phyloP scores from a whole-genome alignment of 805 yeast species.

The Candida insectorum region DNA sequence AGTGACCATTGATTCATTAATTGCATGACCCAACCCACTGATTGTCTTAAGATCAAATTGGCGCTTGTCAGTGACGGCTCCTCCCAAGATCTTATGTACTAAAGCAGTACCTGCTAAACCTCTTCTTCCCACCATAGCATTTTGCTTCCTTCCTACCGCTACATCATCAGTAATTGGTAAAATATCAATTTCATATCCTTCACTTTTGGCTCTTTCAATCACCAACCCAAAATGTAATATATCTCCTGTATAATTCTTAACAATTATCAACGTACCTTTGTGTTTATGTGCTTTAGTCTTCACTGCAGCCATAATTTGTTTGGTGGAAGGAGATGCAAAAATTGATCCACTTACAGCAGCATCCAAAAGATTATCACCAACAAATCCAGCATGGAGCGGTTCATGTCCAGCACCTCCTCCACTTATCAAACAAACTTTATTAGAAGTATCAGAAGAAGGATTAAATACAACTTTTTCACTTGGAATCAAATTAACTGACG shows the following conservation, averaged over 20 bases:
- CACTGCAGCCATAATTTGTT: conserved; percentile 73
- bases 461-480: conserved; percentile 54
- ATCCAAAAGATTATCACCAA: conserved; percentile 77
- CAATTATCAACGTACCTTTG: conserved; percentile 73
- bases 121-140: conserved; percentile 90
- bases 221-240: conserved; percentile 90
- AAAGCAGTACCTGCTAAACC: conserved; percentile 90
- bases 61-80: conserved; percentile 45
- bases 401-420: conserved; percentile 98
- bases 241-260: conserved; percentile 94
- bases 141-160: conserved; percentile 86
- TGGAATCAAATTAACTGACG: conserved; percentile 51
- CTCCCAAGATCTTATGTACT: conserved; percentile 84
- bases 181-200: conserved; percentile 69
- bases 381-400: conserved; percentile 89
- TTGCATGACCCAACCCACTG: conserved; percentile 53
- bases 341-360: conserved; percentile 88
- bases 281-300: conserved; percentile 49
- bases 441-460: conserved; percentile 30
- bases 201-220: conserved; percentile 79
- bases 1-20: conserved; percentile 70
- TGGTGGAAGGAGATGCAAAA: conserved; percentile 95
- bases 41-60: conserved; percentile 44
- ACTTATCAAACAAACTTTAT: conserved; percentile 69
- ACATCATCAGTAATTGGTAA: conserved; percentile 88